Evolutionary conservation across 169 alveolate genomes (phyloP), one percentile per base, ranked within the genome.

Genomic region (Plasmodium inui): DNA sequence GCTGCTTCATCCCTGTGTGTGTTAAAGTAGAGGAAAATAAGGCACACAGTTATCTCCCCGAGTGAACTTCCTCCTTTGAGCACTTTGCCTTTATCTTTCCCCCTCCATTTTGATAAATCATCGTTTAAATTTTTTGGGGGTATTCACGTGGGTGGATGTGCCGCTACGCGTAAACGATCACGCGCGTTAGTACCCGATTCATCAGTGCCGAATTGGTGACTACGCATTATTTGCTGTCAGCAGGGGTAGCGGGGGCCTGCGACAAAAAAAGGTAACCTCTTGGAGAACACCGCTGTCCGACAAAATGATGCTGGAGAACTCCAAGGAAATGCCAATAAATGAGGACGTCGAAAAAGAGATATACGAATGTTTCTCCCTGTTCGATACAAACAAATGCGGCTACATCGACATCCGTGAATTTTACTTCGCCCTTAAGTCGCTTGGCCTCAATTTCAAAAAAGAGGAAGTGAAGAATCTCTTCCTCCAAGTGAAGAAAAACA

Each of bases 331-430:
- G 1, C 4, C 89, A 14, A 41, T 79, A 10, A 89, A 81, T 41
- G 94, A 89, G 73, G 94, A 89, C 44, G 53, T 70, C 9, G 94
- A 79, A 70, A 89, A 89, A 67, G 94, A 89, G 50, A 79, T 89
- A n/a, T 89, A 41, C 34, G 94, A 89, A 79, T 89, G 94, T 46
- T 89, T 89, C 46, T 89, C 94, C 19, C 82, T 89, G 53, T 89
- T 89, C 34, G 94, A 89, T 57, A 89, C 94, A 57, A 89, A 79
- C 46, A 89, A 89, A 89, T 78, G 94, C 82, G 94, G 94, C 14
- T 89, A 89, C 28, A 89, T 89, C 19, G 94, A 89, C 30, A 80
- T 89, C 19, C 71, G 94, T n/a, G 94, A 89, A 80, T 89, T 89
- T 89, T 89, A 89, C 50, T 89, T 89, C 34, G 94, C 94, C 28